Base-by-base conservation (phyloP, 768 basidiomycete species). In the Panaeolus cyanescens region DNA sequence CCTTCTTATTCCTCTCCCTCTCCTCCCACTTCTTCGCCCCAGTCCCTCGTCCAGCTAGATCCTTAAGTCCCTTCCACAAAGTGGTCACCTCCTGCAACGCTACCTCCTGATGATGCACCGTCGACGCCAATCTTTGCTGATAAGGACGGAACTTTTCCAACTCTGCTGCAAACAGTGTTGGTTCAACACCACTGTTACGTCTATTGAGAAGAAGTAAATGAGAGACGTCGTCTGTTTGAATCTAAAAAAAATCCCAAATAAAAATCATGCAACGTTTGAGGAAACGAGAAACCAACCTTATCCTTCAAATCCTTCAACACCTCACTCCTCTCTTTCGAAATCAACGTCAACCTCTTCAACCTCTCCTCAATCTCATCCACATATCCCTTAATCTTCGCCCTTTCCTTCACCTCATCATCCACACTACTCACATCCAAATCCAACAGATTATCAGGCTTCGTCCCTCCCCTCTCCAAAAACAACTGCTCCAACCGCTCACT, bases 151-250 rank as follows among this genome's bases (percentile, higher is more conserved):
- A 99, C 74, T 99, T 99, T 75, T 98, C 96, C 20, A 99, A 84
- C 71, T 99, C 95, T 8, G 90, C 85, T 0, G 95, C 92, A 66
- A 99, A 99, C 17, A 99, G 80, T 0, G 93, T 84, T 0, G 92
- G 90, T 65, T 98, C 95, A 9, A 91, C 90, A 22, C 85, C 85
- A 13, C 85, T 81, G 65, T 95, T 91, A 25, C 95, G 90, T 32
- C 94, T 87, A 71, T 96, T 96, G 54, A 98, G 84, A 4, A 99
- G 83, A 0, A 99, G 85, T 1, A 97, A 82, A 70, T 96, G 94
- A 0, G 96, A 99, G 28, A 99, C 96, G 65, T 99, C 97, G 75
- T 99, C 97, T 28, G 83, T 80, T 86, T 98, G 97, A 53, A 97
- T 84, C 95, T 99, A 67, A 2, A 53, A 53, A n/a, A n/a, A 33